phyloP scores from a whole-genome alignment of 768 basidiomycete genomes.

The Rhodotorula taiwanensis region DNA sequence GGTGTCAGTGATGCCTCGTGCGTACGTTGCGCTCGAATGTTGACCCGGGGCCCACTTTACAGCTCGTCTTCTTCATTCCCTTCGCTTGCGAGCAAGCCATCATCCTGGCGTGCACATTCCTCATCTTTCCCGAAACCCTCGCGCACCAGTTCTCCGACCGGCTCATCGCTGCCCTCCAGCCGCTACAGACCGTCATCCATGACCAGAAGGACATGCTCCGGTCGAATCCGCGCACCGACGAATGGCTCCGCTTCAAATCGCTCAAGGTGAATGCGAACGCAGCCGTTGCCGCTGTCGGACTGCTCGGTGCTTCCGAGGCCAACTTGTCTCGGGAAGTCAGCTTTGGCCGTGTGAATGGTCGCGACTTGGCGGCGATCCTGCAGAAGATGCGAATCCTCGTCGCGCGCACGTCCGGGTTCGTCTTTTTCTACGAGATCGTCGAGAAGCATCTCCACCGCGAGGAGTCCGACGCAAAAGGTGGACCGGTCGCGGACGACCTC shows the following conservation, averaged over 20 bases:
- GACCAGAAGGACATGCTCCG: constrained; percentile 23
- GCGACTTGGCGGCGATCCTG: constrained; percentile 27
- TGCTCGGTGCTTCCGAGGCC: constrained; percentile 20
- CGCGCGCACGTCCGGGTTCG: constrained; percentile 28
- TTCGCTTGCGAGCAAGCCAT: constrained; percentile 37
- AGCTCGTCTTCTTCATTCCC: constrained; percentile 38
- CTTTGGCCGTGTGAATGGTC: constrained; percentile 24
- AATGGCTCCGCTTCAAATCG: constrained; percentile 31
- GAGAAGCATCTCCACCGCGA: constrained; percentile 37
- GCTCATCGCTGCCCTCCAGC: constrained; percentile 30
- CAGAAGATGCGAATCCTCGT: constrained; percentile 21
- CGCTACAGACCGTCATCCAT: constrained; percentile 23
- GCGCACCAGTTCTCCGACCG: constrained; percentile 39
- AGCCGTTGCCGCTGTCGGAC: constrained; percentile 15
- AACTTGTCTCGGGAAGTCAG: constrained; percentile 33
- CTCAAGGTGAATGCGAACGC: constrained; percentile 11
- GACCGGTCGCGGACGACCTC: constrained; percentile 24
- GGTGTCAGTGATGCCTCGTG: constrained; percentile 5
- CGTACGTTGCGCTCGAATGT: no score
- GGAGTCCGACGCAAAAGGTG: constrained; percentile 27
- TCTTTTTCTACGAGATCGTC: constrained; percentile 33
- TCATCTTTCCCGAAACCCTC: constrained; percentile 41
- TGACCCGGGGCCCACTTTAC: not conserved
- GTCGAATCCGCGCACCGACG: constrained; percentile 26
- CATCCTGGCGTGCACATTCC: constrained; percentile 32